A percentile compares a stretch with the other conserved stretches of the same genome.
These are phyloP conservation scores for Diphasiastrum complanatum DNA, from an alignment of 83 land plant species.

Conservation along the genomic window DNA sequence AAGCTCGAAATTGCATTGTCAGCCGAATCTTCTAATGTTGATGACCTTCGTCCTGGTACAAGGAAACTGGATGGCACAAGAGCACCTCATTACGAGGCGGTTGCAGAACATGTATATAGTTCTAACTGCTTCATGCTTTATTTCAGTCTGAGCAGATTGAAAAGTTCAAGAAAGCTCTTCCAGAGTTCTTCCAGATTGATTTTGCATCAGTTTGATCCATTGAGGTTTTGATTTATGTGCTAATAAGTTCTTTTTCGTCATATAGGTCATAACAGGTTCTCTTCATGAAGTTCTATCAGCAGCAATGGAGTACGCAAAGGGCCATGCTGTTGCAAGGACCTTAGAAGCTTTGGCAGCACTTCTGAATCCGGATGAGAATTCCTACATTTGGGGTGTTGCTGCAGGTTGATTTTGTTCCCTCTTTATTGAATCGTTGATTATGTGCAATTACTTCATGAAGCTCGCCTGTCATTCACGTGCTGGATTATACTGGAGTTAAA, in stretches of 20 bases:
- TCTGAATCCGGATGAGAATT: slow-evolving; percentile 26
- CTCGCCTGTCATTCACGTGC: neutral
- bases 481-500: neutral
- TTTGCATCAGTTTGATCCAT: neutral
- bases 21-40: too few species aligned
- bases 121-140: neutral
- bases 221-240: neutral
- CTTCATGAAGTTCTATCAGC: slow-evolving; percentile 24
- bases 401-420: slow-evolving; percentile 26
- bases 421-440: slow-evolving; percentile 3
- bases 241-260: neutral
- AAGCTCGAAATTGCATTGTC: too few species aligned
- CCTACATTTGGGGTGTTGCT: slow-evolving; percentile 31
- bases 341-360: slow-evolving; percentile 31
- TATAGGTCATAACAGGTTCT: slow-evolving; percentile 28
- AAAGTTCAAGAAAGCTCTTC: too few species aligned
- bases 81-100: slow-evolving; percentile 23
- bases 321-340: slow-evolving; percentile 28
- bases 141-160: too few species aligned
- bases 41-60: neutral
- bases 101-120: slow-evolving; percentile 20
- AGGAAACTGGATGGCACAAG: neutral
- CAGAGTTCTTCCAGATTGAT: too few species aligned
- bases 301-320: slow-evolving; percentile 31
- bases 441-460: neutral